A percentile compares a stretch with the other conserved stretches of the same genome.
Conservation (phyloP, 2,329 filamentous ascomycete species). For the Sphaerulina vaccinii region DNA sequence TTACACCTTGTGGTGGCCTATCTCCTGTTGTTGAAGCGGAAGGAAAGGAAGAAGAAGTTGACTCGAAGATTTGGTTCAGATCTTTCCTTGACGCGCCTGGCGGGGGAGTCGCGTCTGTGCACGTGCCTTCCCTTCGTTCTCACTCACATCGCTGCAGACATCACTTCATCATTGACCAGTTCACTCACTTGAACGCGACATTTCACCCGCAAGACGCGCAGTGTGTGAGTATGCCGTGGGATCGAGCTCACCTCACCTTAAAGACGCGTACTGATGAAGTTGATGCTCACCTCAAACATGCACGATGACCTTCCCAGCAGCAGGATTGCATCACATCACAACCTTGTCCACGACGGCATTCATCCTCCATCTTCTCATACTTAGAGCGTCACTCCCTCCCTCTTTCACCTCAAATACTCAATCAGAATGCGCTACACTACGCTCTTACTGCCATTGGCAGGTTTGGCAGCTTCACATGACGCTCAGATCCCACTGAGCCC, state of each 20-base stretch:
- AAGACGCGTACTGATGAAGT: too few relatives aligned
- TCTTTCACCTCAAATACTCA: not conserved
- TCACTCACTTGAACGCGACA: too few relatives aligned
- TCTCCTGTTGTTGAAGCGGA: slow-evolving; percentile 43
- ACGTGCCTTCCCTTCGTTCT: too few relatives aligned
- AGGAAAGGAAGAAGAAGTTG: slow-evolving; percentile 36
- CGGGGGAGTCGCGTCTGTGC: too few relatives aligned
- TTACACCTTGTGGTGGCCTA: slow-evolving; percentile 41
- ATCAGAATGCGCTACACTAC: slow-evolving; percentile 19
- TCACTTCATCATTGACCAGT: too few relatives aligned
- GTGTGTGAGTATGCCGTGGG: too few relatives aligned
- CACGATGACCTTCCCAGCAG: not conserved
- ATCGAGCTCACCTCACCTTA: too few relatives aligned
- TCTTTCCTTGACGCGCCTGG: slow-evolving; percentile 7
- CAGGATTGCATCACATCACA: not conserved
- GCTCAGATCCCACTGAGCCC: slow-evolving; percentile 31
- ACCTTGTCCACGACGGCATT: not conserved
- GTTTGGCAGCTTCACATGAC: slow-evolving; percentile 20
- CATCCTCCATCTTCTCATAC: not conserved
- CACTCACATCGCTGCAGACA: too few relatives aligned
- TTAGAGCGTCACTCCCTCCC: not conserved
- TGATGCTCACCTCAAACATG: not conserved
- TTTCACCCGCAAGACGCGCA: too few relatives aligned
- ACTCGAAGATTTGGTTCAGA: not conserved
- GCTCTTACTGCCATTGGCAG: slow-evolving; percentile 28